phyloP scores from a whole-genome alignment of 192 early-diverging fungal species.

The Entomortierella lignicola region DNA sequence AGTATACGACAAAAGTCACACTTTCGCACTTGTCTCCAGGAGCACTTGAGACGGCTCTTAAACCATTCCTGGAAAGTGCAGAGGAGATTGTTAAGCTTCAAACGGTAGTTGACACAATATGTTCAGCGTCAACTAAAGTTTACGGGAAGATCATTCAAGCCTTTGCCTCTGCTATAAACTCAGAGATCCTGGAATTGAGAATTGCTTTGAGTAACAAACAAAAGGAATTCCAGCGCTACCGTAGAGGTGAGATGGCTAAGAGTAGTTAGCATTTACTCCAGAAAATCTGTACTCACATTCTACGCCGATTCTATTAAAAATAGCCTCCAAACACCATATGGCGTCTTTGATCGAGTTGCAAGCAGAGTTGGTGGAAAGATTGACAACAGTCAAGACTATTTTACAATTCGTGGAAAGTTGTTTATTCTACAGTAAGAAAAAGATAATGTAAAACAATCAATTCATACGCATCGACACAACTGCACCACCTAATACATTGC shows the following conservation, averaged over 20 bases:
- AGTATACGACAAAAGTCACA: slow-evolving; percentile 15
- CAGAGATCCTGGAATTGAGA: slow-evolving; percentile 16
- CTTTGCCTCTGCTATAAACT: slow-evolving; percentile 27
- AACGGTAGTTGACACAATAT: slow-evolving; percentile 13
- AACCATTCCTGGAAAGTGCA: slow-evolving; percentile 22
- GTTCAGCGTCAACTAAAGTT: slow-evolving; percentile 8
- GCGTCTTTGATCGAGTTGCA: slow-evolving; percentile 35
- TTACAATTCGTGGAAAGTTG: slow-evolving; percentile 14
- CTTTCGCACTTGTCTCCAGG: slow-evolving; percentile 27
- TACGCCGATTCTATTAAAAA: background rate
- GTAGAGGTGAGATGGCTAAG: slow-evolving; percentile 9
- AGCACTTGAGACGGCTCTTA: slow-evolving; percentile 12
- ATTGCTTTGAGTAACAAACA: slow-evolving; percentile 9
- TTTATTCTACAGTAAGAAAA: slow-evolving; percentile 27
- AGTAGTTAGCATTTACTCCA: background rate
- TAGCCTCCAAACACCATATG: slow-evolving; percentile 3
- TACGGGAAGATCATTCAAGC: slow-evolving; percentile 40
- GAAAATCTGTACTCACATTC: background rate
- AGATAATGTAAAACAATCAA: background rate
- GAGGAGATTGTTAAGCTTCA: slow-evolving; percentile 10
- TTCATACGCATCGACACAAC: no score
- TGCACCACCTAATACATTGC: no score
- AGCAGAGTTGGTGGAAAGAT: background rate
- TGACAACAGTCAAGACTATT: background rate
- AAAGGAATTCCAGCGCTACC: slow-evolving; percentile 14